phyloP scores from a whole-genome alignment of 2,329 filamentous ascomycete genomes.

The Hypocreales sp. region DNA sequence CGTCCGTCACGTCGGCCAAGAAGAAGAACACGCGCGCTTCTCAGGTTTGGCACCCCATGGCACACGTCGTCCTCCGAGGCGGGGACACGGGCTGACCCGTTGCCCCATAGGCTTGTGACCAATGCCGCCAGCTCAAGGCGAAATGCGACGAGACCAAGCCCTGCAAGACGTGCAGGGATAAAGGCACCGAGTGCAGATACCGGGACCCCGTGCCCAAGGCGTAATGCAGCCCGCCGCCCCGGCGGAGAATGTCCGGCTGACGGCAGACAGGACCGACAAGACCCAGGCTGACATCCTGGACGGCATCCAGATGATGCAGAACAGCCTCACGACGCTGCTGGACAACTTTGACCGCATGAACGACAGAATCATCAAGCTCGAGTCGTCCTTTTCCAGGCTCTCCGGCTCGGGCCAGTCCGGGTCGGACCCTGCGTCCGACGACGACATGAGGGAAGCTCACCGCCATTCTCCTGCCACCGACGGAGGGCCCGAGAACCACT shows the following conservation, averaged over 20 bases:
- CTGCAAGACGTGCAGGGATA: slow-evolving; percentile 78
- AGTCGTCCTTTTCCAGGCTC: slow-evolving; percentile 11
- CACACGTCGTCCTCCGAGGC: too few relatives aligned
- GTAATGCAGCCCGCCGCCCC: slow-evolving; percentile 27
- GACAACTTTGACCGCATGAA: slow-evolving; percentile 23
- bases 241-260: slow-evolving; percentile 1
- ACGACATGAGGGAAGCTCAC: slow-evolving; percentile 12
- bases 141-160: slow-evolving; percentile 83
- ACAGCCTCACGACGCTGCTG: slow-evolving; percentile 18
- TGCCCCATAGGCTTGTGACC: slow-evolving; percentile 62
- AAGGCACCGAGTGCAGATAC: slow-evolving; percentile 71
- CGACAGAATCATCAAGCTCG: slow-evolving; percentile 18
- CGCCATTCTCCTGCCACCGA: slow-evolving; percentile 7
- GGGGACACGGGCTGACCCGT: slow-evolving; percentile 4
- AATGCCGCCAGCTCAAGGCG: slow-evolving; percentile 73
- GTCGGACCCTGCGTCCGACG: slow-evolving; percentile 13
- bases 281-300: slow-evolving; percentile 45
- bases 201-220: slow-evolving; percentile 84
- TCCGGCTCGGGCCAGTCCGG: slow-evolving; percentile 7
- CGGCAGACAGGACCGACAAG: slow-evolving; percentile 36
- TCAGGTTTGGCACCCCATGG: slow-evolving; percentile 26
- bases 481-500: slow-evolving; percentile 4
- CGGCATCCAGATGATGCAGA: slow-evolving; percentile 26
- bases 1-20: slow-evolving; percentile 28
- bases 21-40: slow-evolving; percentile 51